Evolutionary conservation across 2,329 filamentous ascomycete species (phyloP).

Genomic region (Bretziella fagacearum): DNA sequence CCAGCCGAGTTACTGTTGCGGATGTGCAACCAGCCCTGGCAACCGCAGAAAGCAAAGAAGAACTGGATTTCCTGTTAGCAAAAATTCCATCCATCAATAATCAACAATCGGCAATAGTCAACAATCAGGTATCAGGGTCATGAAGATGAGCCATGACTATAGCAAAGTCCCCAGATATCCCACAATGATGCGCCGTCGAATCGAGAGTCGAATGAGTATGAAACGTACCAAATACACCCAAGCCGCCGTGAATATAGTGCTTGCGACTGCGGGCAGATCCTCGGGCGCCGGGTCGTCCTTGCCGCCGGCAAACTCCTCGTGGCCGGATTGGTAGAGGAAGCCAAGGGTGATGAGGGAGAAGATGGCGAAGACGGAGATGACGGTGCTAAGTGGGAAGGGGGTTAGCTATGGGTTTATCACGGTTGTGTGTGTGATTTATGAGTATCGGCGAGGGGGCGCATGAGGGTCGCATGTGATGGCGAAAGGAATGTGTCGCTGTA

Average conservation of each 20-base stretch:
- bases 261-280: conserved; percentile 62
- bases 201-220: neutral
- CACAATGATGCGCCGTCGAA: neutral
- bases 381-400: conserved; percentile 41
- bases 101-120: too few species aligned
- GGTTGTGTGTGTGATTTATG: neutral
- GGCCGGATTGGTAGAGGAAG: conserved; percentile 58
- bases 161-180: neutral
- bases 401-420: neutral
- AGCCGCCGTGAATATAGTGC: conserved; percentile 74
- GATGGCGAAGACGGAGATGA: conserved; percentile 50
- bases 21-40: conserved; percentile 74
- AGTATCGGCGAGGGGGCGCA: neutral
- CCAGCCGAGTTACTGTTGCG: conserved; percentile 47
- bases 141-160: too few species aligned
- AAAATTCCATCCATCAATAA: too few species aligned
- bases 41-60: conserved; percentile 81
- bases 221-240: conserved; percentile 69
- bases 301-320: conserved; percentile 70
- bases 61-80: conserved; percentile 31
- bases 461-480: too few species aligned
- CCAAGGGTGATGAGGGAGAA: conserved; percentile 47
- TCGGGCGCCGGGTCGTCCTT: conserved; percentile 50
- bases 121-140: too few species aligned
- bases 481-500: too few species aligned